These are phyloP conservation scores for Fusarium sororula DNA, from an alignment of 2,329 filamentous ascomycete species.

Conservation along the genomic window DNA sequence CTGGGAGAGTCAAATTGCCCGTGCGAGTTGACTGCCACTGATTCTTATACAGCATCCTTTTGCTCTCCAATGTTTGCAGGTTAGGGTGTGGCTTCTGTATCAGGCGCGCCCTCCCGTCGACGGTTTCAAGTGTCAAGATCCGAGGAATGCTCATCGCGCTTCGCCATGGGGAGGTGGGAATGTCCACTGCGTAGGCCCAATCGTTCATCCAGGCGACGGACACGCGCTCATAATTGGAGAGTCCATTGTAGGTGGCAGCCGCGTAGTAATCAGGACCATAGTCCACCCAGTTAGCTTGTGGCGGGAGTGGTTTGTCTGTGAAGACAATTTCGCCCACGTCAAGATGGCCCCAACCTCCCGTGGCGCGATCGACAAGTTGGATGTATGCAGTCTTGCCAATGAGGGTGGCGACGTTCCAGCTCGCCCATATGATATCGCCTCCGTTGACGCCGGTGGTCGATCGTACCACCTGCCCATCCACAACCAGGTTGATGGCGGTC, in stretches of 20 bases:
- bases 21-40: neutral
- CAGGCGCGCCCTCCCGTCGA: accelerated
- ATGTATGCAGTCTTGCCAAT: neutral
- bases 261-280: neutral
- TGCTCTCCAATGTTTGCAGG: neutral
- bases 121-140: neutral
- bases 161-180: neutral
- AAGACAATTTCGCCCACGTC: neutral
- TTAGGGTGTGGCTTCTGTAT: neutral
- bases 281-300: neutral
- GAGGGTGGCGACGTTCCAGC: neutral
- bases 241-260: neutral
- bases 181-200: neutral
- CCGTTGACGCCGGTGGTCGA: neutral
- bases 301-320: neutral
- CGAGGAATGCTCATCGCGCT: neutral
- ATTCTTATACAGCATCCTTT: neutral
- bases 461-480: neutral
- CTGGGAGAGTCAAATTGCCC: neutral
- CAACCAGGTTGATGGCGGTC: neutral
- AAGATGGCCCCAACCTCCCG: neutral
- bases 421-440: neutral
- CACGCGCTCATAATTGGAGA: neutral
- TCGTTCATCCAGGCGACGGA: neutral
- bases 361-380: neutral